A percentile compares a stretch with the other conserved stretches of the same genome.
Conservation (phyloP, 768 basidiomycete species). For the Boletales sp. region DNA sequence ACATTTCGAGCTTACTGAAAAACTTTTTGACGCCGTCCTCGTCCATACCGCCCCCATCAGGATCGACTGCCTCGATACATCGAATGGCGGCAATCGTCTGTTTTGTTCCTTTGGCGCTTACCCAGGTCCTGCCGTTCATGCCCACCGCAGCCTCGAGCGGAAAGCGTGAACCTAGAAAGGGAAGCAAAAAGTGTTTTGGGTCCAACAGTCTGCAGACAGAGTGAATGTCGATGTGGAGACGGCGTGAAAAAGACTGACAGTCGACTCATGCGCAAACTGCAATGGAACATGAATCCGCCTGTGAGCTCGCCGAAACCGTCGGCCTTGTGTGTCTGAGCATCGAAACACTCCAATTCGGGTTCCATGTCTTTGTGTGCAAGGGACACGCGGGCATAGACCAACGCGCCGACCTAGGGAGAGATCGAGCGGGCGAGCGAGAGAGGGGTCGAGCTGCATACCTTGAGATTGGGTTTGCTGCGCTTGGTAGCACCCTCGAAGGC, state of each 20-base stretch:
- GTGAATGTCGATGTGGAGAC: slow-evolving; percentile 8
- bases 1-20: slow-evolving; percentile 44
- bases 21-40: slow-evolving; percentile 51
- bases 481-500: slow-evolving; percentile 97
- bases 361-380: slow-evolving; percentile 98
- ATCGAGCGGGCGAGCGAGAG: slow-evolving; percentile 5
- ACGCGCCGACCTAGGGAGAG: slow-evolving; percentile 68
- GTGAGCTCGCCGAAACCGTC: slow-evolving; percentile 94
- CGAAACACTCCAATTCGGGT: slow-evolving; percentile 95
- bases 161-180: slow-evolving; percentile 74
- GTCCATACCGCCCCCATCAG: slow-evolving; percentile 64
- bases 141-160: slow-evolving; percentile 89
- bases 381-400: slow-evolving; percentile 91
- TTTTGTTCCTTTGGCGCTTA: slow-evolving; percentile 67
- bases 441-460: slow-evolving; percentile 43
- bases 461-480: slow-evolving; percentile 89
- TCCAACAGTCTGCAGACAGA: slow-evolving; percentile 60
- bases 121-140: slow-evolving; percentile 90
- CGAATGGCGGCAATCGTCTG: slow-evolving; percentile 73
- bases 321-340: slow-evolving; percentile 87
- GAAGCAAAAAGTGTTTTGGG: slow-evolving; percentile 77
- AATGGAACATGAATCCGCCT: slow-evolving; percentile 78
- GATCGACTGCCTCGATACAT: slow-evolving; percentile 80
- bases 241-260: slow-evolving; percentile 45
- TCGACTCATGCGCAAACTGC: slow-evolving; percentile 83